Conservation (phyloP, 768 basidiomycete genomes). For the Glaciozyma antarctica region DNA sequence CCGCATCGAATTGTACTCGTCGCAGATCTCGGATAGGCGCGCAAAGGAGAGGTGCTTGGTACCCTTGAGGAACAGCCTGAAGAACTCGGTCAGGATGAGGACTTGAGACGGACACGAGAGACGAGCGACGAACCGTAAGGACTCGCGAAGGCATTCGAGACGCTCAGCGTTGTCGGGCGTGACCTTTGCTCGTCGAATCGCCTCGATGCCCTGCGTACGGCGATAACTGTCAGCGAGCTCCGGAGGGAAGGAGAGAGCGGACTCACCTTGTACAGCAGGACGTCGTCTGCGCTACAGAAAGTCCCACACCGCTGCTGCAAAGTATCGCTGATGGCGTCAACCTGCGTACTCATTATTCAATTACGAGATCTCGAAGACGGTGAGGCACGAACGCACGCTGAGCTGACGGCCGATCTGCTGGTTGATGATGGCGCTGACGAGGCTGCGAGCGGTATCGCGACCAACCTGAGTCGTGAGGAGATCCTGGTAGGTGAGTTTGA, state of each 20-base stretch:
- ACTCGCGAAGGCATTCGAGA: constrained; percentile 72
- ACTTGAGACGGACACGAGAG: too few species aligned
- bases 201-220: constrained; percentile 69
- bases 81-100: not conserved
- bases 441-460: constrained; percentile 70
- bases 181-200: constrained; percentile 78
- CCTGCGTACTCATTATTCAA: constrained; percentile 45
- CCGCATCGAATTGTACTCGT: constrained; percentile 76
- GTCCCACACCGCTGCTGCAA: constrained; percentile 90
- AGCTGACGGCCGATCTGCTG: constrained; percentile 96
- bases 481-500: constrained; percentile 68
- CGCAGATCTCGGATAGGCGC: constrained; percentile 71
- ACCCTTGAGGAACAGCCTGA: constrained; percentile 77
- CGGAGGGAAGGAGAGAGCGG: constrained; percentile 3
- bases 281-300: constrained; percentile 96
- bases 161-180: constrained; percentile 63
- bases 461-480: constrained; percentile 77
- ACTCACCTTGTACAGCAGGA: constrained; percentile 85
- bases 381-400: constrained; percentile 51
- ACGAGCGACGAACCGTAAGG: constrained; percentile 66
- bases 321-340: constrained; percentile 92
- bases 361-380: not conserved
- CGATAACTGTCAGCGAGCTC: not conserved
- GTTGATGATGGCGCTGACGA: constrained; percentile 93
- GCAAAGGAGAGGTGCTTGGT: constrained; percentile 73